Conservation (phyloP, 176 grass and related monocot genomes). For the Rhynchospora tenuis region DNA sequence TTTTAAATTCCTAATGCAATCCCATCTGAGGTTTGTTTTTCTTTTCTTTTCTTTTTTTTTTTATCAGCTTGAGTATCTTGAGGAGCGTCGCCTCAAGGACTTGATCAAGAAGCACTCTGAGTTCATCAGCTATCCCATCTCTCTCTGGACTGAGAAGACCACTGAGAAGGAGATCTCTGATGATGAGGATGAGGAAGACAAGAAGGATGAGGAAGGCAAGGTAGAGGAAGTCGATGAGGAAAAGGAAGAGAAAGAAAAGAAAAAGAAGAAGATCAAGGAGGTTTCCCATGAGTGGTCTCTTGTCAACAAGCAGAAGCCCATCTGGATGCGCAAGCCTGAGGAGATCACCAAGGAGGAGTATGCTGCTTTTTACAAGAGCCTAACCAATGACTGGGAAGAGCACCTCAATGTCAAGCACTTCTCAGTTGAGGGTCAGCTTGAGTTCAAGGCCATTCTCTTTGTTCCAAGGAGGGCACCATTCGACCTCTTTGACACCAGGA, state of each 20-base stretch:
- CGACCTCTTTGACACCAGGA: slow-evolving; percentile 91
- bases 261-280: slow-evolving; percentile 99
- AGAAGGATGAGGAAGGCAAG: slow-evolving; percentile 97
- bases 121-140: slow-evolving; percentile 99
- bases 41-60: not conserved
- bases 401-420: slow-evolving; percentile 94
- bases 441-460: slow-evolving; percentile 95
- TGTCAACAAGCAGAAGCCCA: slow-evolving; percentile 95
- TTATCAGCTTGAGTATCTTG: slow-evolving; percentile 79
- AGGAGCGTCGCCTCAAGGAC: slow-evolving; percentile 92
- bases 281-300: slow-evolving; percentile 89
- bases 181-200: slow-evolving; percentile 94
- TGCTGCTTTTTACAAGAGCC: slow-evolving; percentile 93
- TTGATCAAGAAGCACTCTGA: slow-evolving; percentile 96
- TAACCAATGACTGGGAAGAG: slow-evolving; percentile 99
- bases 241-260: slow-evolving; percentile 82
- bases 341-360: slow-evolving; percentile 98
- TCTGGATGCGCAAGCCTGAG: slow-evolving; percentile 99
- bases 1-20: not conserved
- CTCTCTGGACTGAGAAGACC: slow-evolving; percentile 89
- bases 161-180: slow-evolving; percentile 98
- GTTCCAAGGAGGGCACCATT: slow-evolving; percentile 93
- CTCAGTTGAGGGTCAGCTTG: slow-evolving; percentile 95
- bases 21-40: not conserved
- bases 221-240: slow-evolving; percentile 91